Evolutionary conservation across 495 filamentous ascomycete genomes (phyloP).

Genomic region (Neurospora pannonica): DNA sequence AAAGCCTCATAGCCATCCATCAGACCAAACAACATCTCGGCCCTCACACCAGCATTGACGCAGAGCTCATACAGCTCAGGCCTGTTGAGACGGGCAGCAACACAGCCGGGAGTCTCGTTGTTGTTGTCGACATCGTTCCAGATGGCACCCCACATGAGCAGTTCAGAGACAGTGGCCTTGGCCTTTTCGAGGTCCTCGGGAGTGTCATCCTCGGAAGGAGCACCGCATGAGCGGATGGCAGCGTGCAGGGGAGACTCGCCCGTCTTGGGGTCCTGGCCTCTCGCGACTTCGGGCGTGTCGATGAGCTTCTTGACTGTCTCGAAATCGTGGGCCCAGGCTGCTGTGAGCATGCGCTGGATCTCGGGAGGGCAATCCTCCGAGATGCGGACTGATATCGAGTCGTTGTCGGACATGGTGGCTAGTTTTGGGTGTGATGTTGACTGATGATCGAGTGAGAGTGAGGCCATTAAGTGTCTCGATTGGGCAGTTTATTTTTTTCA

Average conservation of each 20-base stretch:
- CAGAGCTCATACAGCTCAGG: slow-evolving; percentile 71
- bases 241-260: slow-evolving; percentile 83
- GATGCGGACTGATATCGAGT: slow-evolving; percentile 35
- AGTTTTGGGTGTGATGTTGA: neutral
- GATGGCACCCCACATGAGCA: slow-evolving; percentile 82
- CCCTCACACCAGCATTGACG: slow-evolving; percentile 85
- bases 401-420: slow-evolving; percentile 22
- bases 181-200: slow-evolving; percentile 44
- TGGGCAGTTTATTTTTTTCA: neutral
- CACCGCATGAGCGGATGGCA: slow-evolving; percentile 75
- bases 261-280: slow-evolving; percentile 74
- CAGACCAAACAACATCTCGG: slow-evolving; percentile 72
- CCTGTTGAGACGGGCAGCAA: slow-evolving; percentile 63
- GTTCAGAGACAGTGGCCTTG: slow-evolving; percentile 57
- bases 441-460: neutral
- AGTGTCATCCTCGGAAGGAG: slow-evolving; percentile 27
- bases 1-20: slow-evolving; percentile 72
- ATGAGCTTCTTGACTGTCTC: slow-evolving; percentile 63
- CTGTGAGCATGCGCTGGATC: slow-evolving; percentile 58
- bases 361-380: slow-evolving; percentile 34
- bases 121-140: slow-evolving; percentile 90
- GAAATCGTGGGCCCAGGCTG: slow-evolving; percentile 75
- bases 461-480: neutral
- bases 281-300: slow-evolving; percentile 52
- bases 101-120: slow-evolving; percentile 84